These are phyloP conservation scores for Ceratonia siliqua DNA, from an alignment of 306 rosid species.

Conservation along the genomic window DNA sequence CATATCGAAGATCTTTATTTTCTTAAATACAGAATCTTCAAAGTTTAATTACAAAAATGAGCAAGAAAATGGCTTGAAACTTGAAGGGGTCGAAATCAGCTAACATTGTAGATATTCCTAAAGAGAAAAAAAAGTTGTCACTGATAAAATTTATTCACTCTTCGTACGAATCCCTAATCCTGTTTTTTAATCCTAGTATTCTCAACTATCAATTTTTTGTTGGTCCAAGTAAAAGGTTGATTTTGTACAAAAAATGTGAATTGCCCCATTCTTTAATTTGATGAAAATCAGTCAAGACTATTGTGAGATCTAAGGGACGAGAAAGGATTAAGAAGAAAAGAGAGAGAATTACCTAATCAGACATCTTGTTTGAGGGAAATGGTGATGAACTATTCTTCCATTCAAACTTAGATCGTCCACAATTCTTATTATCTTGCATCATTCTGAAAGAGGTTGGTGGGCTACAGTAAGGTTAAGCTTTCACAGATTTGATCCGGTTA, in stretches of 20 bases:
- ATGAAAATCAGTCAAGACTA: neutral
- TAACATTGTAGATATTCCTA: neutral
- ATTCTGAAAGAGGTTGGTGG: neutral
- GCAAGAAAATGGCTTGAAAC: neutral
- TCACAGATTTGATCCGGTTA: too few species aligned
- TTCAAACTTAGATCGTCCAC: neutral
- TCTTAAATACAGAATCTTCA: neutral
- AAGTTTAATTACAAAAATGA: neutral
- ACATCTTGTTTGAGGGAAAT: neutral
- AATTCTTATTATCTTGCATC: neutral
- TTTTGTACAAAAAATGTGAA: neutral
- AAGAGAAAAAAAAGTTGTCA: neutral
- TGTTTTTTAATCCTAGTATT: neutral
- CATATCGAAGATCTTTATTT: neutral
- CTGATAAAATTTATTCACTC: neutral
- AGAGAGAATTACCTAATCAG: conserved; percentile 3
- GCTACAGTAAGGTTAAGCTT: neutral
- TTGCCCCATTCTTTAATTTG: neutral
- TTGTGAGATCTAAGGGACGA: neutral
- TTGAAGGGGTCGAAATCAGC: neutral
- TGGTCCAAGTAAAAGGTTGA: neutral
- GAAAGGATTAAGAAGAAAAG: neutral
- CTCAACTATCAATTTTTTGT: neutral
- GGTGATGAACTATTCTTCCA: neutral
- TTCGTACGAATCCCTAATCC: neutral